Base-by-base conservation (phyloP, 2,329 filamentous ascomycete genomes). In the Nectriaceae sp. region DNA sequence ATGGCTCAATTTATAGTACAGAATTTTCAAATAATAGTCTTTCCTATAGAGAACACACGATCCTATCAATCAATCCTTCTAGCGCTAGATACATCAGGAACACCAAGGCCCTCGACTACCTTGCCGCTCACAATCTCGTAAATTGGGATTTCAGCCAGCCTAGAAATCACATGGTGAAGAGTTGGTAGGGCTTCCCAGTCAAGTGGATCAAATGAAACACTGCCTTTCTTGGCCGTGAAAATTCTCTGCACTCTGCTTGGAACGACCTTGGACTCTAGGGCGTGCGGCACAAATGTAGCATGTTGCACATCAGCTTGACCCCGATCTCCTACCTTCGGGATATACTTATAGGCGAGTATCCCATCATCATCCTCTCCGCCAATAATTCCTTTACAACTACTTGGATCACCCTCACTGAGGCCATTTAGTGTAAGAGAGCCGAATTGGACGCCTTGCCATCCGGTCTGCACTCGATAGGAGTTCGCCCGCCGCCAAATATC, bases 271-370 rank as follows among this genome's bases (percentile, higher is more conserved):
- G 40, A 42, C 37, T 55, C 50, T 56, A 53, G 68, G 66, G 70
- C 67, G 26, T 67, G 64, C 5, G 66, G 64, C 13, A 71, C 63
- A 46, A 74, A 64, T 6, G 66, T 65, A 1, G 78, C 70, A 59
- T 85, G 80, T 54, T 82, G 76, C 2, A 71, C 75, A 44, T 84
- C 83, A 0, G 79, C 69, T 46, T 75, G 69, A 0, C 78, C 79
- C 2, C 65, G 71, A 19, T 68, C 67, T 2, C 79, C 78, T 1
- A 82, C 78, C 3, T 72, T 68, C 0, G 83, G 83, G 1, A 86
- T 73, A 55, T 84, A 85, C 24, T 77, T 72, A 61, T 84, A 77
- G 11, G 75, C 69, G n/a, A 85, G 65, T 4, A 80, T 73, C 2
- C 76, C 77, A 15, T 75, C 70, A 48, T 80, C 75, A 6, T 46